phyloP scores from a whole-genome alignment of 495 filamentous ascomycete genomes.

The Cercophora samala region DNA sequence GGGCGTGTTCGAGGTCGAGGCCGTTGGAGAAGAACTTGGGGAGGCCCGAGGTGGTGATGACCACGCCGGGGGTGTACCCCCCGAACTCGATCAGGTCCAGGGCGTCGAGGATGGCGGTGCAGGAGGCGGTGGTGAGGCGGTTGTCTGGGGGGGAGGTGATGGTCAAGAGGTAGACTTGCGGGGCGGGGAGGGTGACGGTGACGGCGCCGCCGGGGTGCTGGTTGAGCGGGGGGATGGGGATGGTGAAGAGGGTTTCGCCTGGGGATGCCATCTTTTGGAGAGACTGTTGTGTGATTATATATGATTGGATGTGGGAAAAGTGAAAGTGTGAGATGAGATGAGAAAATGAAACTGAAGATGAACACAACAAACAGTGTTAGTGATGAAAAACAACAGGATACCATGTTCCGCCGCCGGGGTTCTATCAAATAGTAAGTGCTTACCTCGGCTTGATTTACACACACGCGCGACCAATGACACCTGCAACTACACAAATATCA shows the following conservation, averaged over 20 bases:
- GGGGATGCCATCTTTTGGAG: constrained; percentile 10
- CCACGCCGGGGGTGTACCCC: constrained; percentile 61
- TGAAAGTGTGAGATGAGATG: background rate
- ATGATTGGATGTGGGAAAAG: background rate
- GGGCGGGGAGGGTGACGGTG: constrained; percentile 54
- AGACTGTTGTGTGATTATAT: background rate
- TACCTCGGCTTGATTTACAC: background rate
- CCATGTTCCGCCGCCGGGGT: background rate
- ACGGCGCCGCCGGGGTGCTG: constrained; percentile 49
- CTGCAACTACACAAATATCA: background rate
- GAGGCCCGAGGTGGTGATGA: constrained; percentile 70
- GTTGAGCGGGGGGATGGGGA: constrained; percentile 38
- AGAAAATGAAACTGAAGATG: background rate
- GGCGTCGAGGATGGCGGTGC: constrained; percentile 60
- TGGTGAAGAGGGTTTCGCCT: constrained; percentile 37
- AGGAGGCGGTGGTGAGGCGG: constrained; percentile 64
- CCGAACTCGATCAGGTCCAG: constrained; percentile 70
- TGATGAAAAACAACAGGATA: background rate
- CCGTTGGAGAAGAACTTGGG: constrained; percentile 82
- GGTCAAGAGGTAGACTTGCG: constrained; percentile 66
- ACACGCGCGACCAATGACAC: background rate
- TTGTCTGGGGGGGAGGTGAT: constrained; percentile 71
- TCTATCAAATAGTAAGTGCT: background rate
- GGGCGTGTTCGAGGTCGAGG: constrained; percentile 61
- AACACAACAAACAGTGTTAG: no score